Conservation (phyloP, 495 filamentous ascomycete genomes). For the Terfezia boudieri region DNA sequence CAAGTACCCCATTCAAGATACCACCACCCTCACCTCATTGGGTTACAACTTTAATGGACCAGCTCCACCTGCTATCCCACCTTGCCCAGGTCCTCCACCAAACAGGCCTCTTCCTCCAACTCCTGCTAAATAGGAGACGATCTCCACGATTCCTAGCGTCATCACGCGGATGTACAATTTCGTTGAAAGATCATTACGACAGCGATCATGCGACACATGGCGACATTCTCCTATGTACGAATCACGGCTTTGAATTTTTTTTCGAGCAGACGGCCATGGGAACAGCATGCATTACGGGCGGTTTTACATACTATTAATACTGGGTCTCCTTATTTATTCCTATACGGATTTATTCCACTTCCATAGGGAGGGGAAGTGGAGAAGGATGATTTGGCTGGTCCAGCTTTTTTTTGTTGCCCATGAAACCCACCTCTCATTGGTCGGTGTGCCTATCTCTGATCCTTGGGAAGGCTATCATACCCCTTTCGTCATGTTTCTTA, state of each 20-base stretch:
- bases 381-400: too few relatives aligned
- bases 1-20: conserved; percentile 18
- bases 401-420: too few relatives aligned
- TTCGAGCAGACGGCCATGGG: too few relatives aligned
- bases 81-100: conserved; percentile 17
- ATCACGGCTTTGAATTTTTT: background rate
- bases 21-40: conserved; percentile 17
- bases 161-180: background rate
- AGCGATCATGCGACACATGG: background rate
- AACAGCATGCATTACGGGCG: too few relatives aligned
- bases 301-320: too few relatives aligned
- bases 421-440: too few relatives aligned
- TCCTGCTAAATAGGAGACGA: conserved; percentile 9
- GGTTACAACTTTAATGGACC: conserved; percentile 21
- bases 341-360: too few relatives aligned
- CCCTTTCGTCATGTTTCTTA: too few relatives aligned
- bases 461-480: too few relatives aligned
- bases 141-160: background rate
- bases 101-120: conserved; percentile 20
- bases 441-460: too few relatives aligned
- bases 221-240: background rate
- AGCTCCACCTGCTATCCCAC: conserved; percentile 11
- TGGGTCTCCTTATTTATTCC: too few relatives aligned
- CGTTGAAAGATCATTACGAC: background rate
- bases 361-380: too few relatives aligned